These are phyloP conservation scores for Chalciporus sp. DNA, from an alignment of 1,284 basidiomycete genomes.

Conservation along the genomic window DNA sequence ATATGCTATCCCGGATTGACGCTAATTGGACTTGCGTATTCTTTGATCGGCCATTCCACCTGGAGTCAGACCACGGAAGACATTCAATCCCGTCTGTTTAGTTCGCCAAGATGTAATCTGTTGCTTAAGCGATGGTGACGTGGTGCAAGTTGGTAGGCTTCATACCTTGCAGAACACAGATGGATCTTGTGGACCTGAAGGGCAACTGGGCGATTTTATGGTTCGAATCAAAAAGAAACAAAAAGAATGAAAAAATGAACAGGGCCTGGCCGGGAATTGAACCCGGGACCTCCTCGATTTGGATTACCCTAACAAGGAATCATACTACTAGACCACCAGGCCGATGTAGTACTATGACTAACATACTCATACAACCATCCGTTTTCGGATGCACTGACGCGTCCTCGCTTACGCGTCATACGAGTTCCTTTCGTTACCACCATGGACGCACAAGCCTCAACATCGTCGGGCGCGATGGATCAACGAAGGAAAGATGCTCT, in stretches of 20 bases:
- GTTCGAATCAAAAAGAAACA: too few relatives aligned
- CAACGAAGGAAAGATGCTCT: slow-evolving; percentile 67
- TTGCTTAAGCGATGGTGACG: too few relatives aligned
- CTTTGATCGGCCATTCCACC: neutral
- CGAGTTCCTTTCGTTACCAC: slow-evolving; percentile 17
- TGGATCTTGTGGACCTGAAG: too few relatives aligned
- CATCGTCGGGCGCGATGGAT: slow-evolving; percentile 59
- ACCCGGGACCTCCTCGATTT: slow-evolving; percentile 48
- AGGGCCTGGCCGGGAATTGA: slow-evolving; percentile 52
- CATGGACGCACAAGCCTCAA: slow-evolving; percentile 57
- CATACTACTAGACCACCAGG: slow-evolving; percentile 57
- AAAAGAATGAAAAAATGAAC: neutral
- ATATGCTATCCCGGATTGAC: slow-evolving; percentile 18
- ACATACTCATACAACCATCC: neutral
- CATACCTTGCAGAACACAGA: too few relatives aligned
- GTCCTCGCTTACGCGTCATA: slow-evolving; percentile 21
- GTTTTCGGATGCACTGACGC: slow-evolving; percentile 24
- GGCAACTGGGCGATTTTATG: too few relatives aligned
- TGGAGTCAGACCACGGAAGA: too few relatives aligned
- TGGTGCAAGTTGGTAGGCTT: too few relatives aligned
- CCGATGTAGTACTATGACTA: slow-evolving; percentile 11
- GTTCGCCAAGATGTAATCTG: too few relatives aligned
- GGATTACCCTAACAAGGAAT: slow-evolving; percentile 51
- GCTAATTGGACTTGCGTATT: slow-evolving; percentile 18
- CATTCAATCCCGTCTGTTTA: too few relatives aligned